Base-by-base conservation (phyloP, 140 eudicot species). In the Bidens hawaiensis region DNA sequence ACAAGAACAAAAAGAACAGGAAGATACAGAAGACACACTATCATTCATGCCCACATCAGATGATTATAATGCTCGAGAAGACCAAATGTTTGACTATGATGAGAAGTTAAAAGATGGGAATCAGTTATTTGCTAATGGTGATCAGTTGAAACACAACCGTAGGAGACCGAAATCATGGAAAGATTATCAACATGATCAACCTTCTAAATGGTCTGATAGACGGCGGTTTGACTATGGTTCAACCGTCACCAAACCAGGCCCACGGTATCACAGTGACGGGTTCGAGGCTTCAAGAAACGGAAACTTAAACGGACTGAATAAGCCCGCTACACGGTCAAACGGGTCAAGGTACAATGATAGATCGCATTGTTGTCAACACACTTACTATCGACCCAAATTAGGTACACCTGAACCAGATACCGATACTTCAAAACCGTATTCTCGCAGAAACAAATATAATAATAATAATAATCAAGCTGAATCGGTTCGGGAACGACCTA, bases 181-280 rank as follows among this genome's bases (percentile, higher is more conserved):
- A 53, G 71, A 72, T 64, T 53, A 54, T 30, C 77, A 54, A 11
- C 6, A 21, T 6, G 94, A 77, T 63, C 65, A 74, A 60, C 45
- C 71, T 61, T 21, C 63, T 53, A 88, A 76, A 55, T 78, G 86
- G 83, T 68, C 86, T 6, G 88, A 78, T 24, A 65, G 88, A 70
- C 79, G 75, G 38, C 66, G 78, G 60, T 73, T 65, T 71, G 95
- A 78, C 17, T 75, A 33, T 23, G 82, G 80, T 74, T 67, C 75
- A 33, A 54, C 27, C 38, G 65, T 43, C 61, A 52, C 76, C 75
- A 83, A 85, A 68, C 74, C 76, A 3, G 86, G 70, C 56, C 68
- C 75, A 43, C 65, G 83, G 72, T 68, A 69, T 70, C 76, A 75
- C 27, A 78, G 67, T 65, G 95, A 80, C 42, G 58, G 60, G 56